These are phyloP conservation scores for Zasmidium cellare DNA, from an alignment of 2,329 filamentous ascomycete genomes.

Conservation along the genomic window DNA sequence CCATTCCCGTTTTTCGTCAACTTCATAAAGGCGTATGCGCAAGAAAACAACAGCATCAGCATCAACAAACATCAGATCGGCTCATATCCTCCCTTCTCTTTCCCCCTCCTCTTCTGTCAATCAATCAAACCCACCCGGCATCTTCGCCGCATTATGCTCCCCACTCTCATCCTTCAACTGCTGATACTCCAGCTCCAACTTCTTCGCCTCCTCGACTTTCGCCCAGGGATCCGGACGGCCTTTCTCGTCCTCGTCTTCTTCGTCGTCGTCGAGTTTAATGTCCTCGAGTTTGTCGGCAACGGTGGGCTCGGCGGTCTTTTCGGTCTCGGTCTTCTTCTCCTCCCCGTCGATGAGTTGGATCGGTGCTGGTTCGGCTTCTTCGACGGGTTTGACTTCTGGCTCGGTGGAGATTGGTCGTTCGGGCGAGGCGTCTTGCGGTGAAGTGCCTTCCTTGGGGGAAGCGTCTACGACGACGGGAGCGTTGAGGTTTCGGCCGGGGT, in stretches of 20 bases:
- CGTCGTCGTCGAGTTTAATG: constrained; percentile 17
- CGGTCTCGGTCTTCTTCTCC: too few relatives aligned
- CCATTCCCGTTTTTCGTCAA: too few relatives aligned
- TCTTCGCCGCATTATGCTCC: constrained; percentile 19
- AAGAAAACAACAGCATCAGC: neutral
- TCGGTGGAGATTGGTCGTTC: neutral
- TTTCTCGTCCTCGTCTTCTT: constrained; percentile 23
- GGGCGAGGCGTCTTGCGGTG: neutral
- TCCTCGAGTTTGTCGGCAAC: constrained; percentile 15
- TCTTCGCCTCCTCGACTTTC: constrained; percentile 23
- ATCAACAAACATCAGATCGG: neutral
- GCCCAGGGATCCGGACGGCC: constrained; percentile 23
- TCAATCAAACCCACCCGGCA: constrained; percentile 37
- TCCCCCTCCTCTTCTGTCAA: neutral
- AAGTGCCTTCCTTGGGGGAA: constrained; percentile 20
- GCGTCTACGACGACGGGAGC: constrained; percentile 36
- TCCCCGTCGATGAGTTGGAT: neutral
- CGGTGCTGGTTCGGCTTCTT: neutral
- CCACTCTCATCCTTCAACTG: constrained; percentile 11
- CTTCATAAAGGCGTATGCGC: too few relatives aligned
- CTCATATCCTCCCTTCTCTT: too few relatives aligned
- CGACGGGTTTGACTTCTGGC: neutral
- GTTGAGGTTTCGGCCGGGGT: constrained; percentile 57
- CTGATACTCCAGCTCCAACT: constrained; percentile 11
- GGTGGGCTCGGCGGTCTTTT: neutral